Conservation (phyloP, 2,329 filamentous ascomycete species). For the Arthrobotrys sinensis region DNA sequence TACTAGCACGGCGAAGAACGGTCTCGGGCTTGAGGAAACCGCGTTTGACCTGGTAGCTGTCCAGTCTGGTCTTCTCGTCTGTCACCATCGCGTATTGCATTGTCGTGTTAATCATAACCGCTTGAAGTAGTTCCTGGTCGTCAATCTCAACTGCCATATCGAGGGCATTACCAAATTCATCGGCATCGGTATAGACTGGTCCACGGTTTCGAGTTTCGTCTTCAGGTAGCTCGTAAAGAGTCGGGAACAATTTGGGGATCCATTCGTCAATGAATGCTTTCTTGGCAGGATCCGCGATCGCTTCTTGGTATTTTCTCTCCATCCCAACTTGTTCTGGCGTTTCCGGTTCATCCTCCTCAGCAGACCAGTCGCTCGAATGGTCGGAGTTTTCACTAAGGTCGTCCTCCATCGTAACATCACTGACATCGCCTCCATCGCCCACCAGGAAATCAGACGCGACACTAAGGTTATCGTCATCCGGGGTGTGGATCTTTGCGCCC, state of each 20-base stretch:
- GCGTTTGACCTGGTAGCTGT: constrained; percentile 53
- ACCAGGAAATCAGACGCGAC: constrained; percentile 44
- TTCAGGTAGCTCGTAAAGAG: constrained; percentile 47
- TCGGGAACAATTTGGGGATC: constrained; percentile 39
- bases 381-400: constrained; percentile 51
- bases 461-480: constrained; percentile 59
- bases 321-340: constrained; percentile 28
- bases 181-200: constrained; percentile 33
- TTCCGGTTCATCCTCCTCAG: constrained; percentile 35
- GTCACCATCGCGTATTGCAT: constrained; percentile 49
- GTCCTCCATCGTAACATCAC: constrained; percentile 49
- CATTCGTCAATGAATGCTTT: constrained; percentile 51
- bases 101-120: constrained; percentile 31
- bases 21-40: constrained; percentile 53
- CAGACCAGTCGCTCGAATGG: constrained; percentile 51
- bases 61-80: constrained; percentile 45
- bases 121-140: constrained; percentile 48
- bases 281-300: constrained; percentile 29
- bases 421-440: constrained; percentile 39
- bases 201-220: constrained; percentile 46
- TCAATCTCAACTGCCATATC: constrained; percentile 53
- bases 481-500: constrained; percentile 56
- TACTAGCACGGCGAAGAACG: constrained; percentile 27
- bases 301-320: constrained; percentile 34
- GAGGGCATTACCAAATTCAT: constrained; percentile 33